These are phyloP conservation scores for Ceratocystis cubensis DNA, from an alignment of 2,329 filamentous ascomycete genomes.

Conservation along the genomic window DNA sequence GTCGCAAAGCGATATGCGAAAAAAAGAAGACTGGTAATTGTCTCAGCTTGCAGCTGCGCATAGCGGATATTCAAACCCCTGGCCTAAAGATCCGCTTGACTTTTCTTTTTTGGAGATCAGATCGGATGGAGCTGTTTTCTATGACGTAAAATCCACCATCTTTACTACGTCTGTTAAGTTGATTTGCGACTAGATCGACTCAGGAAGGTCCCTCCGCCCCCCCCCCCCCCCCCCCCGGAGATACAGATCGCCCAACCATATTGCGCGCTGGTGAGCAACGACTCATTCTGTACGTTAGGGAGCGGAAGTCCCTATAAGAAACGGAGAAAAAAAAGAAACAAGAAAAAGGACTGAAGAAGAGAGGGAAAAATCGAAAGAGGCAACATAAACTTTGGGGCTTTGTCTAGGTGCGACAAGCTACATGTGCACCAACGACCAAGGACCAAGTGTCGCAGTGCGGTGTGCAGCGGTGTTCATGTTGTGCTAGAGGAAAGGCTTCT, in stretches of 20 bases:
- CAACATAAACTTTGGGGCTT: background rate
- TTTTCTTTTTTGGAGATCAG: background rate
- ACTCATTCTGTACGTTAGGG: background rate
- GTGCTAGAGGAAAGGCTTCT: background rate
- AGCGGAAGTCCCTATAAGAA: slow-evolving; percentile 1
- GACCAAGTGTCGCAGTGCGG: background rate
- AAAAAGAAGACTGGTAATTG: no score
- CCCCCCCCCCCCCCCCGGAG: background rate
- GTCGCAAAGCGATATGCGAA: no score
- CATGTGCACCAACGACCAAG: no score
- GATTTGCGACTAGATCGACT: no score
- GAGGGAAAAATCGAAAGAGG: background rate
- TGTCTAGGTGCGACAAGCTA: background rate
- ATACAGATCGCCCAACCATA: background rate
- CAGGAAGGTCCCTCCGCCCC: background rate
- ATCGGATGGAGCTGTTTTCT: background rate
- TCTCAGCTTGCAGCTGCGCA: no score
- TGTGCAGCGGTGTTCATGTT: background rate
- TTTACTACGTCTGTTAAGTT: no score
- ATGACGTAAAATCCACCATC: no score
- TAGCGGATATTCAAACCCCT: no score
- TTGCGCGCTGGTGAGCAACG: background rate
- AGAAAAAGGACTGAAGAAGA: slow-evolving; percentile 8
- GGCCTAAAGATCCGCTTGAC: background rate
- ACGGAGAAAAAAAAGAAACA: slow-evolving; percentile 2